A percentile compares a stretch with the other conserved stretches of the same genome.
phyloP scores from a whole-genome alignment of 2,329 filamentous ascomycete species.

The Chaetomium olivaceum region DNA sequence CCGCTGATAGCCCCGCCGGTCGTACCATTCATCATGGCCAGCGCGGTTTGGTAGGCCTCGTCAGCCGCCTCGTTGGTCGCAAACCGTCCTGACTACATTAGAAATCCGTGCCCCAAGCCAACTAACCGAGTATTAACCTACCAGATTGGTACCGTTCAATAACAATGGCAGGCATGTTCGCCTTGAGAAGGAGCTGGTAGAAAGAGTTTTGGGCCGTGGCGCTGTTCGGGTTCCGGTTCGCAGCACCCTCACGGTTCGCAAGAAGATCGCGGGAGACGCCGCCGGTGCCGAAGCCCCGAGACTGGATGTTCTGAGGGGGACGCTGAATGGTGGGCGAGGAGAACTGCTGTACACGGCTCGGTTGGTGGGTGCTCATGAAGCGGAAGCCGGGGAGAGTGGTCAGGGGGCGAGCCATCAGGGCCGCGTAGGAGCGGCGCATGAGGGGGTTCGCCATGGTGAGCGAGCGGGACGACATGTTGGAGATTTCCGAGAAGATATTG shows the following conservation, averaged over 20 bases:
- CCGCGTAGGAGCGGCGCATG: conserved; percentile 31
- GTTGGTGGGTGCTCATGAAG: conserved; percentile 32
- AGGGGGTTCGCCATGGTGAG: conserved; percentile 34
- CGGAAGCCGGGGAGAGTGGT: conserved; percentile 30
- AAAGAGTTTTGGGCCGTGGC: conserved; percentile 89
- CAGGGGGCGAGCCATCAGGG: conserved; percentile 30
- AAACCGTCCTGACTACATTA: conserved; percentile 54
- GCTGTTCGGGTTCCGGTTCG: conserved; percentile 88
- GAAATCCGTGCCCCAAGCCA: not conserved
- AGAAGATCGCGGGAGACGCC: conserved; percentile 65
- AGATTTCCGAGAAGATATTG: conserved; percentile 31
- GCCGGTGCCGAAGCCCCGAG: conserved; percentile 36
- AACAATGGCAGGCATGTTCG: conserved; percentile 91
- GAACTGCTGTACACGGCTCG: conserved; percentile 28
- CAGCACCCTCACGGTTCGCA: conserved; percentile 83
- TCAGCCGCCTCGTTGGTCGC: conserved; percentile 79
- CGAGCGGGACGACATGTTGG: conserved; percentile 27
- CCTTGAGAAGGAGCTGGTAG: conserved; percentile 85
- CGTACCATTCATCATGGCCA: conserved; percentile 47
- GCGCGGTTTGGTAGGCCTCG: conserved; percentile 73
- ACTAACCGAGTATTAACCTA: conserved; percentile 4
- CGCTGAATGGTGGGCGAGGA: conserved; percentile 21
- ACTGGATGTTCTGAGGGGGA: conserved; percentile 23
- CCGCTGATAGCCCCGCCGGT: conserved; percentile 28
- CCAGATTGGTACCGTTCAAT: conserved; percentile 87